Percentiles rank a stretch among this genome's conserved stretches.
Conservation (phyloP, 257 asterid species). For the Nicotiana attenuata region DNA sequence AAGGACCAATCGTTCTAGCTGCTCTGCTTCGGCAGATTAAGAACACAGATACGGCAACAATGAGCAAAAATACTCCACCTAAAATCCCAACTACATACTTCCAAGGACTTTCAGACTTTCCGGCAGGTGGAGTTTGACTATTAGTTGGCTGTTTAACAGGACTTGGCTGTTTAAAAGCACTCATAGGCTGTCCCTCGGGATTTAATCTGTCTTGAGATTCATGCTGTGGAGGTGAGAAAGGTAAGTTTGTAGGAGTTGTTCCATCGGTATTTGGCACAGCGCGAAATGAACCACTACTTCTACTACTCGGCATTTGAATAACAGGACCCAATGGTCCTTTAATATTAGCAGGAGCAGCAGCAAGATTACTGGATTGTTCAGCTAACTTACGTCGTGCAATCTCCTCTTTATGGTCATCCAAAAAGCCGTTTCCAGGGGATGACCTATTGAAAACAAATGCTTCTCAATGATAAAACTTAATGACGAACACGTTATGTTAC, state of each 20-base stretch:
- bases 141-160: background rate
- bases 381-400: constrained; percentile 47
- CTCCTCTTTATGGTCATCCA: constrained; percentile 22
- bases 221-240: constrained; percentile 18
- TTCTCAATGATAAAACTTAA: background rate
- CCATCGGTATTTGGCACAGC: constrained; percentile 44
- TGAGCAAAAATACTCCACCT: constrained; percentile 31
- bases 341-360: constrained; percentile 41
- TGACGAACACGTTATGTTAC: background rate
- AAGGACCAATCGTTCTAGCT: constrained; percentile 56
- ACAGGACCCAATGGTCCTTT: constrained; percentile 18
- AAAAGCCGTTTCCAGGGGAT: constrained; percentile 23
- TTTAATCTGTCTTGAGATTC: constrained; percentile 9
- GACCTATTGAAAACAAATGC: constrained; percentile 6
- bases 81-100: constrained; percentile 44
- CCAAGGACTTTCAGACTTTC: constrained; percentile 29
- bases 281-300: constrained; percentile 91
- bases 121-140: constrained; percentile 16
- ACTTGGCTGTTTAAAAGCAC: background rate
- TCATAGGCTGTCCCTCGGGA: constrained; percentile 5
- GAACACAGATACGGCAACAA: constrained; percentile 30
- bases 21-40: constrained; percentile 52
- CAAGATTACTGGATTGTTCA: constrained; percentile 55
- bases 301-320: constrained; percentile 43
- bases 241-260: constrained; percentile 23